Percentiles rank a stretch among this genome's conserved stretches.
These are phyloP conservation scores for Solanum bukasovii DNA, from an alignment of 257 asterid genomes.

Conservation along the genomic window DNA sequence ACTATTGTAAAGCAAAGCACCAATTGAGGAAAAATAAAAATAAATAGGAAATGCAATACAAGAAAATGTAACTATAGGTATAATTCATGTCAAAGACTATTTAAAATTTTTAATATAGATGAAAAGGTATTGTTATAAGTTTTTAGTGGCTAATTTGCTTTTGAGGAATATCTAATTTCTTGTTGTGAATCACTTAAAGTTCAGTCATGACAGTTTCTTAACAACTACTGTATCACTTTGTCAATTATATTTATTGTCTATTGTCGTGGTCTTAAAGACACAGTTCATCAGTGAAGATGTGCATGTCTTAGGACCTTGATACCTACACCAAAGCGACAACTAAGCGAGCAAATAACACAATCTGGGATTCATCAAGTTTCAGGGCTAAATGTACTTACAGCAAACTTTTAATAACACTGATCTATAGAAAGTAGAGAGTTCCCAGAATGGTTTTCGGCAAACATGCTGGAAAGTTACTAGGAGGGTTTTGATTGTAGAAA, in stretches of 20 bases:
- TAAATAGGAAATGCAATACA: not conserved
- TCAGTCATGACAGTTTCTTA: not conserved
- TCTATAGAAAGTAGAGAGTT: not conserved
- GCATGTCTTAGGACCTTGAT: not conserved
- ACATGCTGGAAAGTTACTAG: not conserved
- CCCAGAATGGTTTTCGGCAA: not conserved
- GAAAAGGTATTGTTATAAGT: not conserved
- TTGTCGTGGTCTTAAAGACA: not conserved
- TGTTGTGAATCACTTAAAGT: not conserved
- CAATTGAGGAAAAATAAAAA: not conserved
- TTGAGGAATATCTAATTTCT: not conserved
- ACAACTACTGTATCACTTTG: not conserved
- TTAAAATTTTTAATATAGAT: not conserved
- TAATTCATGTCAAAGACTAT: not conserved
- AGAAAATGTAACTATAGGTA: not conserved
- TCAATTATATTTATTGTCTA: not conserved
- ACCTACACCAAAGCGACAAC: not conserved
- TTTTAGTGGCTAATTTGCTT: not conserved
- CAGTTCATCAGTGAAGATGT: not conserved
- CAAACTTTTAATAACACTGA: not conserved
- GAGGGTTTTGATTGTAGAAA: not conserved
- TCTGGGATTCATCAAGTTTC: not conserved
- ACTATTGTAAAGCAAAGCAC: not conserved
- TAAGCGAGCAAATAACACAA: not conserved
- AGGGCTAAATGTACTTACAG: not conserved